These are phyloP conservation scores for Tuctoria greenei DNA, from an alignment of 176 grass and related monocot species.

Conservation along the genomic window DNA sequence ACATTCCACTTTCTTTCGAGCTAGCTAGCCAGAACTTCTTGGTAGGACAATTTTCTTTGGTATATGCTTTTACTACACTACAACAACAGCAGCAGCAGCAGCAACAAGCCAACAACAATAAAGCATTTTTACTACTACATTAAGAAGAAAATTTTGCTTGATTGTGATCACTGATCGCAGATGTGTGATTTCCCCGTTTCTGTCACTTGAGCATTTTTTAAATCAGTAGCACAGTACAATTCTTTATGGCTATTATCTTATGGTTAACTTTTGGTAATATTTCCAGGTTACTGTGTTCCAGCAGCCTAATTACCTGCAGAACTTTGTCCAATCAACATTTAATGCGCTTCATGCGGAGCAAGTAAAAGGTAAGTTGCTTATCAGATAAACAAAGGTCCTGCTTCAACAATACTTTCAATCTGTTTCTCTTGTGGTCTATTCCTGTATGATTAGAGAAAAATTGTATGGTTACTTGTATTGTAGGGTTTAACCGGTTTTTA, in stretches of 20 bases:
- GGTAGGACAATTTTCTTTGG: neutral
- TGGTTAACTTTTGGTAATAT: slow-evolving; percentile 21
- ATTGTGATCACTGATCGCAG: neutral
- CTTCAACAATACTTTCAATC: neutral
- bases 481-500: neutral
- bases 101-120: neutral
- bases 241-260: slow-evolving; percentile 17
- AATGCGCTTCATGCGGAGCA: slow-evolving; percentile 78
- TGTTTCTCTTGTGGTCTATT: neutral
- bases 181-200: neutral
- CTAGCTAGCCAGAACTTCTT: neutral
- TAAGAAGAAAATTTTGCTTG: neutral
- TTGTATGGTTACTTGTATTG: neutral
- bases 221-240: neutral
- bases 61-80: neutral
- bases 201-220: neutral
- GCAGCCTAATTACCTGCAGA: slow-evolving; percentile 87
- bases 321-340: slow-evolving; percentile 97
- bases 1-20: slow-evolving; percentile 8
- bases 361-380: slow-evolving; percentile 72
- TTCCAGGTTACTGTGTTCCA: slow-evolving; percentile 94
- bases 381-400: slow-evolving; percentile 19
- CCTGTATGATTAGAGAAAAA: neutral
- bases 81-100: too few relatives aligned
- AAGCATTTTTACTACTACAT: neutral